These are phyloP conservation scores for Plenodomus tracheiphilus DNA, from an alignment of 2,329 filamentous ascomycete genomes.

Conservation along the genomic window DNA sequence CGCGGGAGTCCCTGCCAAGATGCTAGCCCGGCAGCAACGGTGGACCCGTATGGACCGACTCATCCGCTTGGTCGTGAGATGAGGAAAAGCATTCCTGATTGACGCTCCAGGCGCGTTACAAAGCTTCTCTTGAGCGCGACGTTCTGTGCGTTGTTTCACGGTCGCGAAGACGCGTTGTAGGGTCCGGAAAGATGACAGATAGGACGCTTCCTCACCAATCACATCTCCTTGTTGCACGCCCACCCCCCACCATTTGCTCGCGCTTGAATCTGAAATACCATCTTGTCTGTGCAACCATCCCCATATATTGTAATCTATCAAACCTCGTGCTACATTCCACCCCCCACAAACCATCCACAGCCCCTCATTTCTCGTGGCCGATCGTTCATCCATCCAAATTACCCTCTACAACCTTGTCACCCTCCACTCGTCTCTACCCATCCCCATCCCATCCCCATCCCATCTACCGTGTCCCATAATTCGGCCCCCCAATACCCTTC, in stretches of 20 bases:
- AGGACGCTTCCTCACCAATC: too few relatives aligned
- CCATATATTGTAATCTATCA: too few relatives aligned
- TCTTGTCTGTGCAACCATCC: too few relatives aligned
- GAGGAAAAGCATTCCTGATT: neutral
- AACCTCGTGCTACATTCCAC: neutral
- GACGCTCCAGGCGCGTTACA: neutral
- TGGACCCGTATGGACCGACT: neutral
- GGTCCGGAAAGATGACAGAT: too few relatives aligned
- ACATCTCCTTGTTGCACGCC: too few relatives aligned
- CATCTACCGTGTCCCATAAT: constrained; percentile 14
- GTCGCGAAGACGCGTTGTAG: neutral
- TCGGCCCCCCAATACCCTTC: constrained; percentile 20
- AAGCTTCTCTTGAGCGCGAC: neutral
- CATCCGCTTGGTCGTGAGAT: neutral
- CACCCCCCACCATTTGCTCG: too few relatives aligned
- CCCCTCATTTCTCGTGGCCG: too few relatives aligned
- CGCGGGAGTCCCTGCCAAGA: neutral
- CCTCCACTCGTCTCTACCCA: neutral
- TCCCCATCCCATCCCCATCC: neutral
- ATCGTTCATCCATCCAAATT: neutral
- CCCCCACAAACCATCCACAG: too few relatives aligned
- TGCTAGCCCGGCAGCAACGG: neutral
- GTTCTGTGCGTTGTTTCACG: neutral
- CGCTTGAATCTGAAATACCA: too few relatives aligned
- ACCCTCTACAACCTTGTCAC: too few relatives aligned